Evolutionary conservation across 495 filamentous ascomycete genomes (phyloP).

Genomic region (Penicillium lagena): DNA sequence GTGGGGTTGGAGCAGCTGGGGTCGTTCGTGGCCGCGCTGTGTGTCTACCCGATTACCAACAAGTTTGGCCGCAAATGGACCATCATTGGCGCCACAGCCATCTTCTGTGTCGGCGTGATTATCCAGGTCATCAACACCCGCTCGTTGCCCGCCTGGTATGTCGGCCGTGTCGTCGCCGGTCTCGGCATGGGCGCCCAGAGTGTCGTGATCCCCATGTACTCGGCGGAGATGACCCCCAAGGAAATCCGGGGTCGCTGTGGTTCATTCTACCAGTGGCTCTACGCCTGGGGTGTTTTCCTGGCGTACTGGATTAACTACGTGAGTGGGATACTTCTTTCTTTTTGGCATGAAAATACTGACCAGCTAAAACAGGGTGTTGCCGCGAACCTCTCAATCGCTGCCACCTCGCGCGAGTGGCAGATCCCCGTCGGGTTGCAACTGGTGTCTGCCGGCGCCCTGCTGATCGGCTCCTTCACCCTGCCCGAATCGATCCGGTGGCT

Average conservation of each 20-base stretch:
- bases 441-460: conserved; percentile 40
- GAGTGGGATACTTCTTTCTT: conserved; percentile 1
- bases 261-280: conserved; percentile 46
- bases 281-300: conserved; percentile 43
- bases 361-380: conserved; percentile 7
- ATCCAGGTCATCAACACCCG: conserved; percentile 39
- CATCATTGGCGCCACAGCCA: conserved; percentile 33
- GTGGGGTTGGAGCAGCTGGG: conserved; percentile 41
- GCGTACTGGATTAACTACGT: conserved; percentile 50
- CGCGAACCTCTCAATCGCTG: conserved; percentile 47
- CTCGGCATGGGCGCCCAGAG: conserved; percentile 52
- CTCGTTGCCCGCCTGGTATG: conserved; percentile 36
- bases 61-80: conserved; percentile 36
- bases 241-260: conserved; percentile 48
- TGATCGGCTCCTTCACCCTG: conserved; percentile 38
- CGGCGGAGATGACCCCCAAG: conserved; percentile 50
- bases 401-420: conserved; percentile 48
- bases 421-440: conserved; percentile 49
- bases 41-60: conserved; percentile 42
- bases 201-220: conserved; percentile 51
- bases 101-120: conserved; percentile 41
- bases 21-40: conserved; percentile 37
- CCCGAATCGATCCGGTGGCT: conserved; percentile 49
- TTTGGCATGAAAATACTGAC: not conserved
- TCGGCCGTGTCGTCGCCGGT: conserved; percentile 46